Conservation (phyloP, 228 moss, liverwort and hornwort genomes). For the Sphagnum magellanicum region DNA sequence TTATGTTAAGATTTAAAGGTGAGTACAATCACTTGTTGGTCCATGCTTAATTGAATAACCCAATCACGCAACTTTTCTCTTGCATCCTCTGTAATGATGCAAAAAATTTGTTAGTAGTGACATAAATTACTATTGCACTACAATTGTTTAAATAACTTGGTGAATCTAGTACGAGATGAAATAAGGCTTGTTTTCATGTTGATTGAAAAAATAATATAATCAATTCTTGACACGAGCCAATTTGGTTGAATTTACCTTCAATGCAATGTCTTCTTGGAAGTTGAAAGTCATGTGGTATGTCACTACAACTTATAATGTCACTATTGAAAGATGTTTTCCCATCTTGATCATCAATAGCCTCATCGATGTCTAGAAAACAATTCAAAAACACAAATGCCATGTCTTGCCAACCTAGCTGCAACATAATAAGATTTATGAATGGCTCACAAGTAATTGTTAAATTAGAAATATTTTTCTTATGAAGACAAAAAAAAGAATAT, state of each 20-base stretch:
- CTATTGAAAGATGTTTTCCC: constrained; percentile 36
- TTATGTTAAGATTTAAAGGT: too few relatives aligned
- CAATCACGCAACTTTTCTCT: constrained; percentile 89
- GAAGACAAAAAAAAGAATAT: not conserved
- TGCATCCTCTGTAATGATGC: constrained; percentile 36
- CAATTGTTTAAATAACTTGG: not conserved
- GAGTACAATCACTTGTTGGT: constrained; percentile 53
- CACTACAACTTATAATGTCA: constrained; percentile 60
- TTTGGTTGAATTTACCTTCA: constrained; percentile 33
- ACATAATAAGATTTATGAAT: not conserved
- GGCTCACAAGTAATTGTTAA: not conserved
- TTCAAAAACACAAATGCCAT: constrained; percentile 85
- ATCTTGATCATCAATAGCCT: constrained; percentile 65
- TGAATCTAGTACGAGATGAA: not conserved
- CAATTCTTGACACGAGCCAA: too few relatives aligned
- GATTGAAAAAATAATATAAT: not conserved
- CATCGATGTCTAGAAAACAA: constrained; percentile 80
- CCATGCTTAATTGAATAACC: constrained; percentile 94
- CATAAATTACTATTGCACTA: not conserved
- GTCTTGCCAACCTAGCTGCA: constrained; percentile 85
- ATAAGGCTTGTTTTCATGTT: not conserved
- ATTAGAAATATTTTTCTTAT: not conserved
- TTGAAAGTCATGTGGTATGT: constrained; percentile 67
- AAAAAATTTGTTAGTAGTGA: not conserved
- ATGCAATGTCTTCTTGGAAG: constrained; percentile 66